phyloP scores from a whole-genome alignment of 176 grass and related monocot species.

The Aegilops speltoides region DNA sequence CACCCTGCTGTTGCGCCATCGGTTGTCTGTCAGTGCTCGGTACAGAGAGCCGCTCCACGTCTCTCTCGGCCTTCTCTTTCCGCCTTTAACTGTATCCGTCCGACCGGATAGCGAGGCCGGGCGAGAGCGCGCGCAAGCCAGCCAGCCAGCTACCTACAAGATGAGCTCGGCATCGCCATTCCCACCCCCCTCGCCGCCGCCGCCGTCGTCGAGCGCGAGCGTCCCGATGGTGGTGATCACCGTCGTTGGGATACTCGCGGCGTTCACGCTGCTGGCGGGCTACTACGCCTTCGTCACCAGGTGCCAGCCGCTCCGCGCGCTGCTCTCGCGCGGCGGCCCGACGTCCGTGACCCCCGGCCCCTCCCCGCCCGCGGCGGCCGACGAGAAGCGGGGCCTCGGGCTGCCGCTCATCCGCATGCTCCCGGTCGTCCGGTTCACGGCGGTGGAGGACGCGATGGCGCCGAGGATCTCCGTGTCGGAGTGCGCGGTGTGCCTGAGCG shows the following conservation, averaged over 20 bases:
- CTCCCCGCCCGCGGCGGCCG: background rate
- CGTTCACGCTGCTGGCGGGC: constrained; percentile 65
- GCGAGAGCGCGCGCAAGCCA: background rate
- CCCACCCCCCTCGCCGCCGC: background rate
- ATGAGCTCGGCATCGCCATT: constrained; percentile 41
- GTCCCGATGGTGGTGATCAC: constrained; percentile 75
- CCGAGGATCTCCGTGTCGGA: constrained; percentile 56
- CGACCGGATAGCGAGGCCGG: background rate
- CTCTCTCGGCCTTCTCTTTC: constrained; percentile 20
- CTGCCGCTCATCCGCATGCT: constrained; percentile 67
- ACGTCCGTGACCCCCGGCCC: background rate
- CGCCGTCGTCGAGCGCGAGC: constrained; percentile 47
- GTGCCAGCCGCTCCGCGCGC: constrained; percentile 52
- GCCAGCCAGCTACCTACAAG: background rate
- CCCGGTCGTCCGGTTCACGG: constrained; percentile 57
- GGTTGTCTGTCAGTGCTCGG: background rate
- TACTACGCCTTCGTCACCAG: constrained; percentile 90
- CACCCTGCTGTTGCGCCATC: background rate
- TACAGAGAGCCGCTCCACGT: constrained; percentile 35
- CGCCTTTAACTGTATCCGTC: constrained; percentile 3
- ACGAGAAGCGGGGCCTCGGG: constrained; percentile 38
- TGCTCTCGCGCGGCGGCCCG: constrained; percentile 17
- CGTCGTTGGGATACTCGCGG: constrained; percentile 72
- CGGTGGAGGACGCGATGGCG: background rate
- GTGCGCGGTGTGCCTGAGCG: constrained; percentile 84